Evolutionary conservation across 1,284 basidiomycete species (phyloP).

Genomic region (Naganishia cerealis): DNA sequence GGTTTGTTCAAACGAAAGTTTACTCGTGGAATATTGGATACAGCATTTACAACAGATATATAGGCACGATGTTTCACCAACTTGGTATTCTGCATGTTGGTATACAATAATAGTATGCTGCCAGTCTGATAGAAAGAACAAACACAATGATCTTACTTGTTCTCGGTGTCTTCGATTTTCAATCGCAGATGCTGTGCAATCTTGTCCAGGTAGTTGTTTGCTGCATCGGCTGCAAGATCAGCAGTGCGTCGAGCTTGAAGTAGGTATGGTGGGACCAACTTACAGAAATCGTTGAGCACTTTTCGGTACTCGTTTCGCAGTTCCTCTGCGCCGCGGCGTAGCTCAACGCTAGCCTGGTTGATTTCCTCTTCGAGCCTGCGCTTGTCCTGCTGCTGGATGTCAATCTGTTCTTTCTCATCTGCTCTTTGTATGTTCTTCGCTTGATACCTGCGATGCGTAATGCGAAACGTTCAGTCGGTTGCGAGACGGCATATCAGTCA

Average conservation of each 20-base stretch:
- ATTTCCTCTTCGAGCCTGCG: constrained; percentile 25
- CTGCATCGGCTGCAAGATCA: not conserved
- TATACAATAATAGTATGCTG: not conserved
- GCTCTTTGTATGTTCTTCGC: constrained; percentile 25
- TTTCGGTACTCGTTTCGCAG: constrained; percentile 22
- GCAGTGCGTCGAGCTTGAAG: not conserved
- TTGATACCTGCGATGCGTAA: constrained; percentile 1
- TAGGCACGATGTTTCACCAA: not conserved
- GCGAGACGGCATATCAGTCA: not conserved
- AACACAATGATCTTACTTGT: not conserved
- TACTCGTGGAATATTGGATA: not conserved
- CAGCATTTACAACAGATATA: not conserved
- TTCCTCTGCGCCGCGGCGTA: constrained; percentile 21
- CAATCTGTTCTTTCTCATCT: constrained; percentile 26
- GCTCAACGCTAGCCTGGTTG: constrained; percentile 20
- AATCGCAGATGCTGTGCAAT: constrained; percentile 24
- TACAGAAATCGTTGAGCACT: constrained; percentile 26
- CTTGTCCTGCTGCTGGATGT: constrained; percentile 27
- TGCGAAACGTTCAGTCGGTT: not conserved
- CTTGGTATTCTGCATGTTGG: not conserved
- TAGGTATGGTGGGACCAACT: not conserved
- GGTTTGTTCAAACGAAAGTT: not conserved
- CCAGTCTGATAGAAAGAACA: not conserved
- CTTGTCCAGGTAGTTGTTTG: constrained; percentile 24
- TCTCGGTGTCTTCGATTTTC: constrained; percentile 18